Base-by-base conservation (phyloP, 2,329 filamentous ascomycete genomes). In the Aspergillus pseudonomiae region DNA sequence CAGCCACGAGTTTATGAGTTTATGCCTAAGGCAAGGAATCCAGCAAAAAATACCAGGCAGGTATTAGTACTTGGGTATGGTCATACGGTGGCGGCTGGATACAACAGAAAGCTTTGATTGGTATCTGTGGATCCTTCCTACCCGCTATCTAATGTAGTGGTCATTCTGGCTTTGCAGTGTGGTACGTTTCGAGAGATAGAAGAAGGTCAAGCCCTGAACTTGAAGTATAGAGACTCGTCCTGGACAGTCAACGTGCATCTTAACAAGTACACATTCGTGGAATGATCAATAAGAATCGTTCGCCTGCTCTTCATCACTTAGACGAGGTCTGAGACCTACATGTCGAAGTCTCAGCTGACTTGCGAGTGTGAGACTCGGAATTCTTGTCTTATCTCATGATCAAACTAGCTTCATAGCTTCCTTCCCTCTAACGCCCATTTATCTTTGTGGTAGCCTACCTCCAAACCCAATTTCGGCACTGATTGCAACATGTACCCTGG, bases 401-500 rank as follows among this genome's bases (percentile, higher is more conserved):
- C 52, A 39, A 34, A 55, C 52, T 55, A 55, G 52, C 52, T 55
- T 28, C 52, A 26, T 36, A 39, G 57, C 50, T 60, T 43, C 24
- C 26, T 26, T 30, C 26, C n/a, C n/a, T n/a, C 2, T 1, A n/a
- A 19, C 26, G 16, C 21, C 46, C 14, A 41, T 59, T 43, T 53
- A 54, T 54, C 52, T 21, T 54, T n/a, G 52, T 21, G 57, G 36
- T 39, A 14, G 46, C 46, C 34, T 32, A 41, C 36, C 30, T 28
- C 32, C 32, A 21, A 50, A 53, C 30, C 26, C 14, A 24, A 53
- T 39, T 41, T 53, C 10, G n/a, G 32, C 11, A 36, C 26, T 52
- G 26, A 14, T 46, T 57, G 41, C 60, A 65, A 45, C 46, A 66
- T 68, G 64, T 69, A 64, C 61, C 32, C 63, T 60, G 45, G 48